Base-by-base conservation (phyloP, 495 filamentous ascomycete species). In the Lophiostoma macrostomum region DNA sequence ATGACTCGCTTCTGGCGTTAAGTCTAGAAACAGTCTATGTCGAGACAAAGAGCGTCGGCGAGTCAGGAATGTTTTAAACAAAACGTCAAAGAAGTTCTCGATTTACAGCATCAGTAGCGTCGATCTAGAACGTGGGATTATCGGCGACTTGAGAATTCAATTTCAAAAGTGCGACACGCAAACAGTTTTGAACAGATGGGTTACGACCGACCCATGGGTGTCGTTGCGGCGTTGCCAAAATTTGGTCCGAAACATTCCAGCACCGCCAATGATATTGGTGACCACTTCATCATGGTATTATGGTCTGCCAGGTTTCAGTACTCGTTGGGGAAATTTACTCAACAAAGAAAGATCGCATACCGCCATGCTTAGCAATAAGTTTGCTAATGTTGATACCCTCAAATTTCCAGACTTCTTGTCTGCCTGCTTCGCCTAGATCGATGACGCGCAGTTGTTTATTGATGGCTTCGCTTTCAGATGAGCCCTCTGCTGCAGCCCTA, bases 281-380 rank as follows among this genome's bases (percentile, higher is more conserved):
- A 30, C 61, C 61, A 64, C 25, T 56, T 64, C 61, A 60, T 60
- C 49, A 64, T 64, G 3, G 56, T 56, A 41, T 60, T 52, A 32
- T 64, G 61, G 22, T 48, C 61, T 64, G 35, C n/a, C n/a, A 2
- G 4, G 7, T 18, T 11, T 8, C 18, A 19, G 35, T 39, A 10
- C 6, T 8, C 7, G 16, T 41, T 32, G 53, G 32, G 12, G n/a
- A 42, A 4, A 12, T 8, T 31, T 13, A 42, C 5, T 14, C 4
- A 29, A 37, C 2, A 10, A 14, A 30, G 11, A n/a, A 1, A n/a
- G 23, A 13, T 14, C 6, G 29, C 61, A 50, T 22, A 64, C 61
- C 61, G 39, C 61, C 61, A 40, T 64, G 48, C 12, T 58, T 61
- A 6, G 52, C 52, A 38, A 64, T 58, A 20, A 61, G 45, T 34